Evolutionary conservation across 768 basidiomycete genomes (phyloP).

Genomic region (Cystofilobasidium macerans): DNA sequence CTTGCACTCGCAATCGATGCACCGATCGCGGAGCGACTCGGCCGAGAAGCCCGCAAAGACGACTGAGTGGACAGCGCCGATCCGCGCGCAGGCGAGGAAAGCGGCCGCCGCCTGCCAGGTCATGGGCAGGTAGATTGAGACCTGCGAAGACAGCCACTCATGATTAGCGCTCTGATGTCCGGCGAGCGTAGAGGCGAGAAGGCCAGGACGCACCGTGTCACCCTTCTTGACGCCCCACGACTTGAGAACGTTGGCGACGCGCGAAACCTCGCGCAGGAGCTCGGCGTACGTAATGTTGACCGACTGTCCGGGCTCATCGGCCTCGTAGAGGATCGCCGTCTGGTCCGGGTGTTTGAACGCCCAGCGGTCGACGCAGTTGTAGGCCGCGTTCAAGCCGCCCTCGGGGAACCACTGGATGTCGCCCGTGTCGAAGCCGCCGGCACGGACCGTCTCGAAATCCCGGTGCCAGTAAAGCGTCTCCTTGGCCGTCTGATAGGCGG

Average conservation of each 20-base stretch:
- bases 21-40: constrained; percentile 83
- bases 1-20: constrained; percentile 73
- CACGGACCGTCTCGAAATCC: constrained; percentile 73
- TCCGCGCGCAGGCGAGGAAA: constrained; percentile 93
- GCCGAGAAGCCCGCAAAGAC: constrained; percentile 96
- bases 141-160: too few species aligned
- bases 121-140: constrained; percentile 82
- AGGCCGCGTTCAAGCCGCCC: constrained; percentile 79
- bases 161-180: too few species aligned
- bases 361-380: constrained; percentile 94
- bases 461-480: constrained; percentile 76
- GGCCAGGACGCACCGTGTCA: constrained; percentile 44
- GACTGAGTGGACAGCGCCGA: constrained; percentile 93
- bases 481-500: constrained; percentile 45
- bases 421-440: constrained; percentile 60
- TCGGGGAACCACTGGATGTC: constrained; percentile 49
- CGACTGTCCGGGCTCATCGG: constrained; percentile 80
- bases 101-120: constrained; percentile 91
- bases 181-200: background rate
- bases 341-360: constrained; percentile 75
- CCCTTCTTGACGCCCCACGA: constrained; percentile 84
- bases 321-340: constrained; percentile 97
- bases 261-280: constrained; percentile 79
- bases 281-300: constrained; percentile 65
- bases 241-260: constrained; percentile 83